These are phyloP conservation scores for Lophiotrema nucula DNA, from an alignment of 495 filamentous ascomycete genomes.

Conservation along the genomic window DNA sequence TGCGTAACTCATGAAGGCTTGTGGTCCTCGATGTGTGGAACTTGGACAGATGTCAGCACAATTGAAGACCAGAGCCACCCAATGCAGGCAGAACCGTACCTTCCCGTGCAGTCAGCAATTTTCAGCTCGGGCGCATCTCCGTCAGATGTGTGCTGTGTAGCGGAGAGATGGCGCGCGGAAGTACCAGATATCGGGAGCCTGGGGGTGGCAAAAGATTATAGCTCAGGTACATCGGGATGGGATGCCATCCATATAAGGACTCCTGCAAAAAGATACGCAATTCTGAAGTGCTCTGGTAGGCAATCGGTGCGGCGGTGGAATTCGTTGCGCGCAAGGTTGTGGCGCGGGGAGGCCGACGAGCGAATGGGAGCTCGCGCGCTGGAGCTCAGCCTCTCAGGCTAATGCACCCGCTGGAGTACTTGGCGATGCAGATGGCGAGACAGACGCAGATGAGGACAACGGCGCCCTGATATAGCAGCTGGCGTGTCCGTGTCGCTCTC, in stretches of 20 bases:
- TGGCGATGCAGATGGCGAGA: conserved; percentile 4
- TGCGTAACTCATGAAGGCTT: conserved; percentile 37
- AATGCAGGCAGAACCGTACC: conserved; percentile 20
- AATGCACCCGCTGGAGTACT: conserved; percentile 7
- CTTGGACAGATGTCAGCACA: conserved; percentile 19
- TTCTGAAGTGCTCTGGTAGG: conserved; percentile 14
- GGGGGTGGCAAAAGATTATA: conserved; percentile 29
- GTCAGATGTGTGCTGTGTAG: conserved; percentile 1
- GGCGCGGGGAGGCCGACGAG: conserved; percentile 26
- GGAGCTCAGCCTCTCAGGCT: too few relatives aligned
- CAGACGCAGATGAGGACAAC: neutral
- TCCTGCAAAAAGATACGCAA: conserved; percentile 13
- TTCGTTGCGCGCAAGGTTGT: conserved; percentile 1
- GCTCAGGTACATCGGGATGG: conserved; percentile 22
- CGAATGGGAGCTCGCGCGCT: too few relatives aligned
- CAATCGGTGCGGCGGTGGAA: conserved; percentile 24
- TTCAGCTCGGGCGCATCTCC: conserved; percentile 25
- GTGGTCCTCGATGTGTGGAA: conserved; percentile 15
- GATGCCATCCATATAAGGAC: conserved; percentile 23
- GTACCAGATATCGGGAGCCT: conserved; percentile 23
- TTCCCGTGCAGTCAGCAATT: conserved; percentile 27
- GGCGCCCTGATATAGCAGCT: conserved; percentile 11
- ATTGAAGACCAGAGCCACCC: conserved; percentile 10
- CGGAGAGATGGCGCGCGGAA: conserved; percentile 8
- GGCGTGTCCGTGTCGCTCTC: neutral